A percentile compares a stretch with the other conserved stretches of the same genome.
Evolutionary conservation across 352 stramenopile genomes (phyloP).

Genomic region (Peronospora tabacina): DNA sequence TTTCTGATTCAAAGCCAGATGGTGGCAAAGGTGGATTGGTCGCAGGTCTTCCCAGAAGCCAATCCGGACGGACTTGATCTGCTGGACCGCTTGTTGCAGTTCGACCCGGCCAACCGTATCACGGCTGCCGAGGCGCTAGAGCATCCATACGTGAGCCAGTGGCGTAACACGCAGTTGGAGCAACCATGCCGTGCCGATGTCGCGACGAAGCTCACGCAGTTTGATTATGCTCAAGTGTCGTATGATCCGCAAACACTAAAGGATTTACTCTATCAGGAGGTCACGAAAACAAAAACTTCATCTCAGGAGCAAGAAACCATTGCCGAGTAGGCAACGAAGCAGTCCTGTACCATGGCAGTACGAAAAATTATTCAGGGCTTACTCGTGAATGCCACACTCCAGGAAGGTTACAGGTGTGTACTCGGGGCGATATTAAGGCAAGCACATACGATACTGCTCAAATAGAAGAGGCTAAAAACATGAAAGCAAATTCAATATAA

Average conservation of each 20-base stretch:
- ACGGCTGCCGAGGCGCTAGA: conserved; percentile 74
- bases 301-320: conserved; percentile 16
- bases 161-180: conserved; percentile 62
- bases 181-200: conserved; percentile 45
- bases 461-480: background rate
- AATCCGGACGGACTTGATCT: conserved; percentile 84
- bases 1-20: conserved; percentile 68
- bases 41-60: conserved; percentile 66
- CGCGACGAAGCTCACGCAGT: conserved; percentile 48
- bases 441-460: background rate
- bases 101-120: conserved; percentile 83
- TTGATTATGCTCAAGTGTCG: conserved; percentile 67
- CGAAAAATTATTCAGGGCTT: too few relatives aligned
- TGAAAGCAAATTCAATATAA: conserved; percentile 21
- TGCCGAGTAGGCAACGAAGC: conserved; percentile 12
- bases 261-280: conserved; percentile 72
- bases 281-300: conserved; percentile 56
- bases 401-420: too few relatives aligned
- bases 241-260: conserved; percentile 71
- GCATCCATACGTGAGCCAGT: conserved; percentile 87
- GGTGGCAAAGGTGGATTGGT: conserved; percentile 71
- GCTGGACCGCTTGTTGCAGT: conserved; percentile 81
- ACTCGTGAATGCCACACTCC: background rate
- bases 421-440: too few relatives aligned
- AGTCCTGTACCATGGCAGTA: conserved; percentile 17